phyloP scores from a whole-genome alignment of 306 rosid species.

The Begonia masoniana region DNA sequence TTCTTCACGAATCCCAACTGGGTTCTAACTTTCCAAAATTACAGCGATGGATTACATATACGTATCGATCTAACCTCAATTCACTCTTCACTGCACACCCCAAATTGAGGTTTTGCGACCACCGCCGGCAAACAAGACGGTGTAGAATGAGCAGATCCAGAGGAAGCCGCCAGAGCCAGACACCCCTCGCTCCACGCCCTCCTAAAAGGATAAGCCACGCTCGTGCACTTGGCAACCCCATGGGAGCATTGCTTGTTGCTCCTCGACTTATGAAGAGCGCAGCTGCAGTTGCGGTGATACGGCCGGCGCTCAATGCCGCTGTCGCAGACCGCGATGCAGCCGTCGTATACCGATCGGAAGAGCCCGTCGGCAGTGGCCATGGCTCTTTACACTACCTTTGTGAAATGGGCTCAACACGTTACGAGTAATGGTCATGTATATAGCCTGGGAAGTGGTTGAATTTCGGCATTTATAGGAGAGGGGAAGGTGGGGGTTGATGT shows the following conservation, averaged over 20 bases:
- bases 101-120: not conserved
- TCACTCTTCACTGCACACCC: no score
- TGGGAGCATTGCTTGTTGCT: not conserved
- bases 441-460: no score
- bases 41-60: no score
- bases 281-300: constrained; percentile 70
- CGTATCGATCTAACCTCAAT: no score
- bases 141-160: not conserved
- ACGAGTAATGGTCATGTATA: no score
- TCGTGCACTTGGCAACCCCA: not conserved
- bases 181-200: constrained; percentile 14
- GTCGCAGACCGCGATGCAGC: constrained; percentile 29
- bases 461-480: no score
- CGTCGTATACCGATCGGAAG: constrained; percentile 32
- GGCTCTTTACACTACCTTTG: no score
- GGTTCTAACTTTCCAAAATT: no score
- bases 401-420: no score
- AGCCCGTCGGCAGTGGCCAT: constrained; percentile 19
- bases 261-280: constrained; percentile 34
- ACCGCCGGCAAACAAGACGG: constrained; percentile 9
- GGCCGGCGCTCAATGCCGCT: constrained; percentile 45
- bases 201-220: constrained; percentile 7
- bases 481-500: no score
- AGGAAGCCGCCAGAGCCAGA: constrained; percentile 1
- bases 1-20: no score